Evolutionary conservation across 2,329 filamentous ascomycete genomes (phyloP).

Genomic region (Calonectria pseudoturangicola): DNA sequence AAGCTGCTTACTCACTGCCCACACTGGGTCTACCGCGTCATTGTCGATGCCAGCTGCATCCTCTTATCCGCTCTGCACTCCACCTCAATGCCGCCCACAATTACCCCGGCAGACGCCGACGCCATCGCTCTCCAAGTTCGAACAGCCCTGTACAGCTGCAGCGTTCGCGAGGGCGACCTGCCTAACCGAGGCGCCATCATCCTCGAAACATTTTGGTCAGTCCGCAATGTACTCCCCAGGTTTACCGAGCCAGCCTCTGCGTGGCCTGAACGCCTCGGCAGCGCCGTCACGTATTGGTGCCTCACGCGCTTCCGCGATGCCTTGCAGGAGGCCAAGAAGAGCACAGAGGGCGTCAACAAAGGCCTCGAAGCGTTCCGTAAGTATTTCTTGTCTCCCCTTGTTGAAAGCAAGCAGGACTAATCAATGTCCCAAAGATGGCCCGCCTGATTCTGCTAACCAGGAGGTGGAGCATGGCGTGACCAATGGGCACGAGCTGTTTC

Average conservation of each 20-base stretch:
- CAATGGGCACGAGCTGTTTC: constrained; percentile 59
- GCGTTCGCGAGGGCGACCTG: constrained; percentile 70
- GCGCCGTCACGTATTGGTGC: constrained; percentile 70
- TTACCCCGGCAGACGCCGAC: constrained; percentile 56
- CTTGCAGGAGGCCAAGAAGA: constrained; percentile 62
- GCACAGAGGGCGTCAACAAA: constrained; percentile 56
- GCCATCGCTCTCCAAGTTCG: constrained; percentile 58
- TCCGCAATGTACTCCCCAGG: constrained; percentile 61
- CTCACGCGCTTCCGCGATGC: constrained; percentile 67
- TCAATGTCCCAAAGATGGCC: constrained; percentile 13
- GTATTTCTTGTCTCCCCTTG: constrained; percentile 28
- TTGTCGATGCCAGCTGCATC: constrained; percentile 68
- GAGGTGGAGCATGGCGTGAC: constrained; percentile 47
- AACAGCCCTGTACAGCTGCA: constrained; percentile 63
- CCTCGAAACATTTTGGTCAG: constrained; percentile 69
- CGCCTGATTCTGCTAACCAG: constrained; percentile 12
- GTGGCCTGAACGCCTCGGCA: constrained; percentile 67
- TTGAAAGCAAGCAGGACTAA: not conserved
- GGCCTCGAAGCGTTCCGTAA: constrained; percentile 57
- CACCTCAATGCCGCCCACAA: constrained; percentile 60
- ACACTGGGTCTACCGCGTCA: constrained; percentile 68
- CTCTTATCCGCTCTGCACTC: constrained; percentile 68
- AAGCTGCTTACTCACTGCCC: constrained; percentile 68
- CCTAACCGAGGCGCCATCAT: constrained; percentile 66
- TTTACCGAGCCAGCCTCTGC: constrained; percentile 64